Evolutionary conservation across 768 basidiomycete species (phyloP), one percentile per base, ranked within the genome.

Genomic region (Mycena capillaripes): DNA sequence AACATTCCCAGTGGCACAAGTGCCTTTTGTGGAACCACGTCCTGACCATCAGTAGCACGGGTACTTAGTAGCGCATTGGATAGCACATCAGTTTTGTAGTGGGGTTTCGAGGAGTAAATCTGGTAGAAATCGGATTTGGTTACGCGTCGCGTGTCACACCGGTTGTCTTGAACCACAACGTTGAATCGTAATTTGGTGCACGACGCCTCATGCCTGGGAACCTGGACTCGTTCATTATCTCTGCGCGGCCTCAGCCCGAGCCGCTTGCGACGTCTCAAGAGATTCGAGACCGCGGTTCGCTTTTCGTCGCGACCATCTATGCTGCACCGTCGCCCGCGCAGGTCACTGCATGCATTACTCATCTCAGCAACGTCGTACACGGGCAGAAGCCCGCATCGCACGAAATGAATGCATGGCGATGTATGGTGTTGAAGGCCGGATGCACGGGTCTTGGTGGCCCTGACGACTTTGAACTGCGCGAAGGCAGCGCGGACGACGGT

Each of bases 391-490:
- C 87, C 14, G 92, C 92, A 0, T 84, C 90, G 14, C 92, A 95
- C 73, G 91, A 93, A 77, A 93, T 96, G 52, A 84, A 87, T 44
- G 95, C 94, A 7, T 96, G 92, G 92, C 85, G 95, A 38, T 91
- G 90, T 76, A 93, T 97, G 92, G 86, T 86, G 0, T 81, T 93
- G 65, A 94, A 91, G 79, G 76, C 84, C 14, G 93, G 92, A 3
- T 84, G 83, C 57, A 90, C 87, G 3, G 95, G 95, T 1, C 81
- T 96, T 3, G 85, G 81, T 1, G 92, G 93, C 3, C 90, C 91
- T 3, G 93, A 93, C 30, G 95, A 96, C 76, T 96, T 95, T 75
- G 89, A 91, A 79, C 80, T 95, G 32, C 80, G 83, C 70, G 84
- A 85, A 5, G 93, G 90, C 2, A 87, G 84, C 75, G 89, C 90